phyloP scores from a whole-genome alignment of 306 rosid species.

The Comarum palustre region DNA sequence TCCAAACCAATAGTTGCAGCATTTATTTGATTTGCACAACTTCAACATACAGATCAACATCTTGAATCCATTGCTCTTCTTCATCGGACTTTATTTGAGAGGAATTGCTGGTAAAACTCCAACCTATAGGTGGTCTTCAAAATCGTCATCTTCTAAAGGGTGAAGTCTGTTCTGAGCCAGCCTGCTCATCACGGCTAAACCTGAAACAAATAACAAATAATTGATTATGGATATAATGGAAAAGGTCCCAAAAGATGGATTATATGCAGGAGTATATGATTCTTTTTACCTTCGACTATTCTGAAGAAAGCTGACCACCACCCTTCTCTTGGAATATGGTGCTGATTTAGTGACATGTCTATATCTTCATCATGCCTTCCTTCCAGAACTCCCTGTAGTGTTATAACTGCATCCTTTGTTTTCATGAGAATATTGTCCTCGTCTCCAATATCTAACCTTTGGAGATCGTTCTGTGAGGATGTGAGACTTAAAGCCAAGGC shows the following conservation, averaged over 20 bases:
- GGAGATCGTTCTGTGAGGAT: constrained; percentile 55
- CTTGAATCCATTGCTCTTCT: too few species aligned
- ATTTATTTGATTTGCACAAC: too few species aligned
- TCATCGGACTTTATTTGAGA: too few species aligned
- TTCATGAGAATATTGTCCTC: constrained; percentile 34
- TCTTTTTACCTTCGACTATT: constrained; percentile 57
- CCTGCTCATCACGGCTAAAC: constrained; percentile 53
- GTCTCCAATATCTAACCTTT: constrained; percentile 30
- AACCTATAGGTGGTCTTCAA: constrained; percentile 30
- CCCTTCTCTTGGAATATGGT: constrained; percentile 47
- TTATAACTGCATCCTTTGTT: constrained; percentile 65
- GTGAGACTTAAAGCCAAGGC: constrained; percentile 69
- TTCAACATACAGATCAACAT: too few species aligned
- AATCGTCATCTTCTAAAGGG: constrained; percentile 34
- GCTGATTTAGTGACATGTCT: constrained; percentile 38
- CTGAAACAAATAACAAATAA: constrained; percentile 26
- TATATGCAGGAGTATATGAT: neutral
- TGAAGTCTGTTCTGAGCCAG: constrained; percentile 41
- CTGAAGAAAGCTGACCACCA: constrained; percentile 75
- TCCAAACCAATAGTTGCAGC: too few species aligned
- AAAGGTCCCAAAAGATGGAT: too few species aligned
- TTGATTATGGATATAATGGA: too few species aligned
- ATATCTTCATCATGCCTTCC: constrained; percentile 69
- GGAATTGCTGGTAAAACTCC: too few species aligned
- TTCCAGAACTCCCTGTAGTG: constrained; percentile 68